Base-by-base conservation (phyloP, 768 basidiomycete genomes). In the Gymnopilus dilepis region DNA sequence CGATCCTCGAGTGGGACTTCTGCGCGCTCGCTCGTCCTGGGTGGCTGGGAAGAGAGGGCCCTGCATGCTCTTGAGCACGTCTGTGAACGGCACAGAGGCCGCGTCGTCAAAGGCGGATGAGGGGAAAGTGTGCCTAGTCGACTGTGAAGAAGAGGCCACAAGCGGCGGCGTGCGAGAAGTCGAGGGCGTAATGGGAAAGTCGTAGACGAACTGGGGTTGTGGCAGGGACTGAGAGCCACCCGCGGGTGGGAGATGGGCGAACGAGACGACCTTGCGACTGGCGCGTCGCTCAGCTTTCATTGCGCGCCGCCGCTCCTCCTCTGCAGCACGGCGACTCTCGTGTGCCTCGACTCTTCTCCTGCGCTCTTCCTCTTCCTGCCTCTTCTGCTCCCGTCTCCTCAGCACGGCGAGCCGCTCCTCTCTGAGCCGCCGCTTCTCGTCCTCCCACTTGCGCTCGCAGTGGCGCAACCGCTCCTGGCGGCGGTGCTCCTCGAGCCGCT, bases 1-100 rank as follows among this genome's bases (percentile, higher is more conserved):
- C 31, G 70, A 68, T 40, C 24, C 43, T 37, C 58, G 59, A 50
- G 59, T 66, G 5, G 56, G 37, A 38, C 37, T 60, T 55, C 58
- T 58, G 43, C 47, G 57, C 19, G 47, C 58, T 43, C 74, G 55
- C 67, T 76, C 67, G 66, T 74, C 53, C 34, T 69, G 58, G 30
- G 82, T 78, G 4, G 70, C 61, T 1, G 82, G 84, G 65, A 89
- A 89, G 19, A 89, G 75, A 4, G 79, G 76, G 4, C 87, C 87
- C 41, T 82, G 77, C 84, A 89, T 87, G 69, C 82, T 81, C 45
- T 69, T 69, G 43, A 86, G 72, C 52, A 89, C 86, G 34, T 86
- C 84, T 51, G 78, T 77, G 71, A 89, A 88, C 0, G 83, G 71
- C 11, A 89, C 80, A 6, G 78, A 66, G 21, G 77, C 76, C 21